A percentile compares a stretch with the other conserved stretches of the same genome.
Evolutionary conservation across 2,329 filamentous ascomycete species (phyloP).

Genomic region (Ophiobolus disseminans): DNA sequence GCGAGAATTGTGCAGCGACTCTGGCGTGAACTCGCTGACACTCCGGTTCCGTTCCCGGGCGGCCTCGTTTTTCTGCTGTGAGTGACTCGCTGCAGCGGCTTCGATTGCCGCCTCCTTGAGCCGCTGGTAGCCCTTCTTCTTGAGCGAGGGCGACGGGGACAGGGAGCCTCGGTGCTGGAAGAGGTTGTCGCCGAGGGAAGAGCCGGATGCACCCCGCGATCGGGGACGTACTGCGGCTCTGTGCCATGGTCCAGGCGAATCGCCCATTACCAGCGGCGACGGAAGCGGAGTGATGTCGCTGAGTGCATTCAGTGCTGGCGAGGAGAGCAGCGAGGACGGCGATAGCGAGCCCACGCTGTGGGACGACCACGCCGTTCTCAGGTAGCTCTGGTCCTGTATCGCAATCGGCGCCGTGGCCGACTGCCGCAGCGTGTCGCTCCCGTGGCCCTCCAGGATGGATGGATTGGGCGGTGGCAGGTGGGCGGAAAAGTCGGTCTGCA

Average conservation of each 20-base stretch:
- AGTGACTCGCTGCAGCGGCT: conserved; percentile 38
- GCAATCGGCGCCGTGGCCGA: conserved; percentile 49
- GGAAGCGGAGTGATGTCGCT: conserved; percentile 61
- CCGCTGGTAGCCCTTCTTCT: conserved; percentile 57
- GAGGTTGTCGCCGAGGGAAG: conserved; percentile 42
- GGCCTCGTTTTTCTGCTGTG: conserved; percentile 41
- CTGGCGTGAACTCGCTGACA: conserved; percentile 85
- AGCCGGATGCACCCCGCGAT: conserved; percentile 42
- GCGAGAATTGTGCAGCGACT: conserved; percentile 70
- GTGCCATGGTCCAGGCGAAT: conserved; percentile 54
- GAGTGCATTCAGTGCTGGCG: conserved; percentile 57
- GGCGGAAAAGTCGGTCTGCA: conserved; percentile 38
- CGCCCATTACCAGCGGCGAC: conserved; percentile 54
- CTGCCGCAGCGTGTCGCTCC: conserved; percentile 37
- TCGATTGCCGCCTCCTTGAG: conserved; percentile 53
- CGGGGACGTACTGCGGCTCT: conserved; percentile 43
- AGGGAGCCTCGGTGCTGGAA: conserved; percentile 40
- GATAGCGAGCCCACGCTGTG: conserved; percentile 56
- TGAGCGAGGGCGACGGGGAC: conserved; percentile 49
- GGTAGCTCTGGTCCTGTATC: conserved; percentile 42
- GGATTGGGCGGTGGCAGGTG: conserved; percentile 28
- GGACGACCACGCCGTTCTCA: conserved; percentile 52
- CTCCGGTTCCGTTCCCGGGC: conserved; percentile 77
- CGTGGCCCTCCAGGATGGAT: conserved; percentile 42
- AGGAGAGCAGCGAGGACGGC: conserved; percentile 54